phyloP scores from a whole-genome alignment of 192 early-diverging fungal genomes.

The Lobulomyces angularis region DNA sequence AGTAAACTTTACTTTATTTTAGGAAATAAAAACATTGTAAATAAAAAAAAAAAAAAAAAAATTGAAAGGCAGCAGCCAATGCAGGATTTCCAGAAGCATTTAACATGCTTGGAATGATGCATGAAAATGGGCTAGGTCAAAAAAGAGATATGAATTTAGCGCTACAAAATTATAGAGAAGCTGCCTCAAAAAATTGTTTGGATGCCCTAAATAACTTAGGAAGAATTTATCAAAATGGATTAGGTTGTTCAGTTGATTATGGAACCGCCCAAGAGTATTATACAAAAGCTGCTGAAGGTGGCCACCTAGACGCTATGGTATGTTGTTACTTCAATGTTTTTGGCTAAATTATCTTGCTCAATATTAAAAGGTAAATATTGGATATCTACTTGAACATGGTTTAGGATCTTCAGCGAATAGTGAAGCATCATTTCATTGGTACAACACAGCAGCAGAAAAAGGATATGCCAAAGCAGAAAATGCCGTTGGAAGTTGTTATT shows the following conservation, averaged over 20 bases:
- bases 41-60: no score
- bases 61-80: constrained; percentile 25
- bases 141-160: constrained; percentile 28
- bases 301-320: constrained; percentile 25
- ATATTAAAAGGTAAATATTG: constrained; percentile 2
- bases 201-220: constrained; percentile 28
- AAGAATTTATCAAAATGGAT: constrained; percentile 29
- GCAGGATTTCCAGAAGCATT: constrained; percentile 19
- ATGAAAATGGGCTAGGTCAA: constrained; percentile 36
- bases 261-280: constrained; percentile 17
- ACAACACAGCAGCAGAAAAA: constrained; percentile 14
- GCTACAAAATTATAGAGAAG: constrained; percentile 14
- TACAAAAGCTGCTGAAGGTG: constrained; percentile 23
- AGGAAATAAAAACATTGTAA: no score
- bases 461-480: constrained; percentile 26
- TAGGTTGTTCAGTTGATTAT: constrained; percentile 16
- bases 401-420: constrained; percentile 14
- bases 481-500: constrained; percentile 27
- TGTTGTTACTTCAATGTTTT: constrained; percentile 10
- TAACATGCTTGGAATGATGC: constrained; percentile 40
- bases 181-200: constrained; percentile 16
- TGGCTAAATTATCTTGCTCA: not conserved
- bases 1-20: no score
- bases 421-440: constrained; percentile 24
- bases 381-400: constrained; percentile 26